Base-by-base conservation (phyloP, 371 early-diverging fungal species). In the Mucor indicus region DNA sequence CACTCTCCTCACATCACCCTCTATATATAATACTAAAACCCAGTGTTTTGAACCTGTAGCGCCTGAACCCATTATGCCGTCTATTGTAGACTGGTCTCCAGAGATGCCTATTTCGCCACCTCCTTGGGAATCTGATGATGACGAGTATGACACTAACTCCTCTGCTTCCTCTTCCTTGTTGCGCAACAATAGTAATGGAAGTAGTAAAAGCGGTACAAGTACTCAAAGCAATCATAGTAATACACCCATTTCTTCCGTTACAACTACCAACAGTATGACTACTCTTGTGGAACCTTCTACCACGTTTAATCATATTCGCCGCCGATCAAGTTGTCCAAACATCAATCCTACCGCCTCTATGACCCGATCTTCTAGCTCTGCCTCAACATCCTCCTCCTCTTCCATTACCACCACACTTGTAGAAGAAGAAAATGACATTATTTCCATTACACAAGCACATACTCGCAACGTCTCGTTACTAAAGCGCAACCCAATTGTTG, bases 271-370 rank as follows among this genome's bases (percentile, higher is more conserved):
- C n/a, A n/a, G n/a, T n/a, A n/a, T n/a, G n/a, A n/a, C n/a, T n/a
- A n/a, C n/a, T n/a, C n/a, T n/a, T n/a, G n/a, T n/a, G n/a, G n/a
- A n/a, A n/a, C n/a, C n/a, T n/a, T n/a, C n/a, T n/a, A n/a, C n/a
- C n/a, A n/a, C n/a, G n/a, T n/a, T n/a, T 17, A 36, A 46, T 17
- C 19, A 11, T 16, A 11, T 43, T n/a, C 32, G 33, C 11, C 50
- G 50, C 17, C 40, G 50, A 15, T 50, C 50, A 1, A 50, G 50
- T 41, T 50, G 50, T 24, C 40, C 50, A 29, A 38, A 17, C 29
- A 32, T 23, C 19, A 42, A 41, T 11, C n/a, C n/a, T n/a, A 13
- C 35, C 2, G 17, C 23, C n/a, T 30, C 13, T 15, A 13, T 33
- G n/a, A 33, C 10, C 13, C 6, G 35, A n/a, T n/a, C n/a, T n/a